Evolutionary conservation across 306 rosid species (phyloP).

Genomic region (Cucurbita pepo): DNA sequence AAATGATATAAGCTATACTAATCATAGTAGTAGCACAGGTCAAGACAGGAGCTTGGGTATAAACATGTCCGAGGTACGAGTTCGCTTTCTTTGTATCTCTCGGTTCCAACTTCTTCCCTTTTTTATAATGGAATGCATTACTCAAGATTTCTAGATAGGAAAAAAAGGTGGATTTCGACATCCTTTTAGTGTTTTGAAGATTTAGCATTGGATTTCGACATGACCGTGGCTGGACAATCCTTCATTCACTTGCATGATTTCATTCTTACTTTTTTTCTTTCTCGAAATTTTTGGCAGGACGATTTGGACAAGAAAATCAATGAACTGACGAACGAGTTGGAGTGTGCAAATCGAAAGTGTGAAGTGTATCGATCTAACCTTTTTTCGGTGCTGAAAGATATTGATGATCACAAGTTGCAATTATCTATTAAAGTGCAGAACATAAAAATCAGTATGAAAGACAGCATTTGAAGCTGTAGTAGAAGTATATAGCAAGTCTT

Average conservation of each 20-base stretch:
- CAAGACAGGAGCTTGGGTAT: slow-evolving; percentile 41
- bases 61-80: slow-evolving; percentile 62
- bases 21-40: slow-evolving; percentile 21
- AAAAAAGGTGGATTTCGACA: neutral
- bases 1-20: slow-evolving; percentile 25
- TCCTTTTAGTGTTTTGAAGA: neutral
- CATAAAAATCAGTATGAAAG: slow-evolving; percentile 89
- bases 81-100: slow-evolving; percentile 4
- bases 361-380: slow-evolving; percentile 89
- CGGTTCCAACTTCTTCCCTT: neutral
- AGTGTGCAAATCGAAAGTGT: slow-evolving; percentile 66
- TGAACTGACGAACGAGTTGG: slow-evolving; percentile 55
- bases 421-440: slow-evolving; percentile 86
- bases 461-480: slow-evolving; percentile 40
- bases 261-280: neutral
- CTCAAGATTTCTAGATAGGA: neutral
- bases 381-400: slow-evolving; percentile 85
- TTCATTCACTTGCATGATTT: neutral
- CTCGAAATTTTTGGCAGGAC: slow-evolving; percentile 40
- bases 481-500: neutral
- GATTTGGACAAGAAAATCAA: slow-evolving; percentile 67
- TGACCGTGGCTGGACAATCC: neutral
- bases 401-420: slow-evolving; percentile 89
- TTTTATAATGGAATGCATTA: neutral
- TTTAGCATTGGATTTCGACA: neutral